Evolutionary conservation across 345 rosid genomes (phyloP).

Genomic region (Kandelia obovata): DNA sequence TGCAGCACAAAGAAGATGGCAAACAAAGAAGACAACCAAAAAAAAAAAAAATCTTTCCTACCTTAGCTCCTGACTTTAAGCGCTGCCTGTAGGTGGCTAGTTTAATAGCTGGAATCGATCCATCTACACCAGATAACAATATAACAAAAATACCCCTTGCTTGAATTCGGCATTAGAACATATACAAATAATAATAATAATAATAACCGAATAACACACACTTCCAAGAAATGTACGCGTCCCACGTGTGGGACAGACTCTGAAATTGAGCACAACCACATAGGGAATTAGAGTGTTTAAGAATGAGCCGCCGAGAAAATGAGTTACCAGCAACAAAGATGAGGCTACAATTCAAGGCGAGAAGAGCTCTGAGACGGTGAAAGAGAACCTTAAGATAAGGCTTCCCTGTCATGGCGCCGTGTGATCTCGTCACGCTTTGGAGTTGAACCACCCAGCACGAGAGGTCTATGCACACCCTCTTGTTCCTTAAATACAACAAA

Average conservation of each 20-base stretch:
- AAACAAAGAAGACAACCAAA: neutral
- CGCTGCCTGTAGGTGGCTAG: slow-evolving; percentile 70
- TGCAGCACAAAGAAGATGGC: slow-evolving; percentile 19
- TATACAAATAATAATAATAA: neutral
- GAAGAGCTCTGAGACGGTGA: slow-evolving; percentile 86
- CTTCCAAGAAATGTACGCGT: neutral
- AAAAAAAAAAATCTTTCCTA: slow-evolving; percentile 9
- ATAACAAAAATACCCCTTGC: neutral
- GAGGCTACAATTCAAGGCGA: slow-evolving; percentile 79
- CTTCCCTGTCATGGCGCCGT: slow-evolving; percentile 49
- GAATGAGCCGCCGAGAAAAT: neutral
- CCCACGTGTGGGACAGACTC: too few relatives aligned
- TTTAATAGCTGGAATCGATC: slow-evolving; percentile 88
- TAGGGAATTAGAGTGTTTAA: too few relatives aligned
- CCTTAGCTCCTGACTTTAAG: slow-evolving; percentile 60
- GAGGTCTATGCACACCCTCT: slow-evolving; percentile 82
- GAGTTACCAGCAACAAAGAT: slow-evolving; percentile 63
- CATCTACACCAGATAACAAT: slow-evolving; percentile 44
- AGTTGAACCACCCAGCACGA: slow-evolving; percentile 96
- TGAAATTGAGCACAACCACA: too few relatives aligned
- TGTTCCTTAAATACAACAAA: slow-evolving; percentile 50
- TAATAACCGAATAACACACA: too few relatives aligned
- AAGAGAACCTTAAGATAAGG: slow-evolving; percentile 68
- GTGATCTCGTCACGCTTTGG: slow-evolving; percentile 59
- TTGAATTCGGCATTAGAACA: neutral